Evolutionary conservation across 148 eudicot species (phyloP), one percentile per base, ranked within the genome.

Genomic region (Mesembryanthemum crystallinum): DNA sequence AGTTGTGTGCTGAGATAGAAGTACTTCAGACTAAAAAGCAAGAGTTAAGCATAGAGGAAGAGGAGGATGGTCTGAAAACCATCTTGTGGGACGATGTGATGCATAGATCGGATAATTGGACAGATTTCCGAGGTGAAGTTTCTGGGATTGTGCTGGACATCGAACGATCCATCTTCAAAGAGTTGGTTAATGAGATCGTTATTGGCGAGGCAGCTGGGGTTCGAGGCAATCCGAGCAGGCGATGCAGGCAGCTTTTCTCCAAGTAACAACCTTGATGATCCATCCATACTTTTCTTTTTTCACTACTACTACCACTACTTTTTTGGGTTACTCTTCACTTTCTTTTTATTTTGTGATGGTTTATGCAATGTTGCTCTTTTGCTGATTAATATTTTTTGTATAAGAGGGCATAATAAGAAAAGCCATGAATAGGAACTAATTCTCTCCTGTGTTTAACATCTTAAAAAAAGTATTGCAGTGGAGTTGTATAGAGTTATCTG

Each of bases 111-210:
- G 90, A 76, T 65, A 86, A 72, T 29, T 95, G 91, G 97, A 86
- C 82, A 0, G 86, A 87, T 76, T 86, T 89, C 57, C 70, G 32
- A n/a, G 83, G 79, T 24, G 97, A 92, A 18, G 30, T 89, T 10
- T 87, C 99, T 7, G 86, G 80, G 1, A 57, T 89, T 17, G 93
- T 85, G 8, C 83, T 95, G 79, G 96, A 95, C 73, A 81, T 92
- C 25, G 99, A 95, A 83, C 83, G 99, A 54, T 83, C 81, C 47
- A 85, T 95, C 69, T 95, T 92, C n/a, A 95, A 89, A 65, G 97
- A 95, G 70, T 81, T 95, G 69, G 90, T 95, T 52, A 78, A 78
- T 49, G 99, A 92, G 83, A 73, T 95, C 47, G 88, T 95, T 24
- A 73, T 72, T 4, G 88, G 92, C 1, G 96, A 88, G 85, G 81